A percentile compares a stretch with the other conserved stretches of the same genome.
Conservation (phyloP, 2,329 filamentous ascomycete genomes). For the Sporothrix curviconia region DNA sequence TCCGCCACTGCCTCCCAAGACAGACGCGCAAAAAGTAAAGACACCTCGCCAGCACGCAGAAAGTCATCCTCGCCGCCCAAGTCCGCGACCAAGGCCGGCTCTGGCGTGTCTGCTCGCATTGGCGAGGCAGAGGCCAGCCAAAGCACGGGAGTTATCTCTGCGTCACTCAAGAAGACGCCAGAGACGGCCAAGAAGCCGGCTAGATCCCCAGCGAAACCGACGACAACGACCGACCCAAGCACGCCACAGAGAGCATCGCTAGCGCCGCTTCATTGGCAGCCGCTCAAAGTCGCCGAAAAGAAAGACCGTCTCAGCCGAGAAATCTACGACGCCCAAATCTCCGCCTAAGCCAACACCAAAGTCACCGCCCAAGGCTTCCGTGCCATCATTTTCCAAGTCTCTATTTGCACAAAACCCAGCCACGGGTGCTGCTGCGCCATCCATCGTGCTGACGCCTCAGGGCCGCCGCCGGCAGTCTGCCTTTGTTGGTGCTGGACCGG, state of each 20-base stretch:
- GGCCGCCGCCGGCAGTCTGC: slow-evolving; percentile 56
- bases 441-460: slow-evolving; percentile 57
- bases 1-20: not conserved
- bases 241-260: slow-evolving; percentile 19
- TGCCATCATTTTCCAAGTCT: slow-evolving; percentile 23
- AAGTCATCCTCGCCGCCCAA: slow-evolving; percentile 4
- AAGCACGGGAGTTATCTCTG: not conserved
- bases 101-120: slow-evolving; percentile 47
- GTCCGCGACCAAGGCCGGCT: slow-evolving; percentile 41
- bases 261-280: slow-evolving; percentile 21
- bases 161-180: not conserved
- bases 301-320: slow-evolving; percentile 18
- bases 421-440: slow-evolving; percentile 55
- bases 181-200: not conserved
- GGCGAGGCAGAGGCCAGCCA: slow-evolving; percentile 21
- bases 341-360: slow-evolving; percentile 25
- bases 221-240: slow-evolving; percentile 5
- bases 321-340: slow-evolving; percentile 25
- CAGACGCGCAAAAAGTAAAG: slow-evolving; percentile 16
- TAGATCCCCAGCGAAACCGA: not conserved
- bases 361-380: slow-evolving; percentile 24
- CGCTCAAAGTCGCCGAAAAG: slow-evolving; percentile 25
- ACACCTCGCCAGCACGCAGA: not conserved
- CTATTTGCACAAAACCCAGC: slow-evolving; percentile 49
- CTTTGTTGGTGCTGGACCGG: slow-evolving; percentile 62